Base-by-base conservation (phyloP, 2,329 filamentous ascomycete species). In the Cercospora zeina region DNA sequence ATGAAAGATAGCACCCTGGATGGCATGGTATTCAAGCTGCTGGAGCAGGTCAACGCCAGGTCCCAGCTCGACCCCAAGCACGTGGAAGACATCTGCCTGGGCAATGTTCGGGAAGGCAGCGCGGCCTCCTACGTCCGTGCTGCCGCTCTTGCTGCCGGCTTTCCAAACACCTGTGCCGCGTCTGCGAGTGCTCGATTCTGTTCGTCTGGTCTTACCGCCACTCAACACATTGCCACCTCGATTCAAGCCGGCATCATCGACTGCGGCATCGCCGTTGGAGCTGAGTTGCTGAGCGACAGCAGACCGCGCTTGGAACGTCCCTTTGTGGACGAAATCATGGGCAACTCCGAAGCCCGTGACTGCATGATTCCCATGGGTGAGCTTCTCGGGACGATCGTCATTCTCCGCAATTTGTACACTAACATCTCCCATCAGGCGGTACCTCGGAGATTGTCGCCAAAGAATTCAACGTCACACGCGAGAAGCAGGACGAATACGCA, bases 1-100 rank as follows among this genome's bases (percentile, higher is more conserved):
- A 89, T 99, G 82, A 97, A 97, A 82, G 93, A 99, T 77, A 96
- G 92, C 5, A 85, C 84, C 42, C 85, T 97, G 66, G 95, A 99
- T 77, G 93, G 88, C 77, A 82, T 99, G 61, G 77, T 96, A 64
- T 91, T 92, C 75, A 87, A 91, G 63, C 82, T 96, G 54, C 80
- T 97, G 70, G 90, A 95, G 81, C 76, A 81, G 69, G 80, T 81
- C 30, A 66, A 78, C 47, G 61, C 66, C 61, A 72, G 69, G 63
- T 68, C 65, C 54, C 71, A 68, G 53, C 49, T 76, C 21, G 72
- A 75, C 59, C 73, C 73, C 33, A 68, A 71, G 58, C 58, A 75
- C 62, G 73, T 76, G 2, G 74, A 76, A 77, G 95, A 97, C 76
- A 90, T 97, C 71, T 92, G 89, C 79, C 81, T 96, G 68, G 95